These are phyloP conservation scores for Tolypocladium paradoxum DNA, from an alignment of 2,329 filamentous ascomycete species.

Conservation along the genomic window DNA sequence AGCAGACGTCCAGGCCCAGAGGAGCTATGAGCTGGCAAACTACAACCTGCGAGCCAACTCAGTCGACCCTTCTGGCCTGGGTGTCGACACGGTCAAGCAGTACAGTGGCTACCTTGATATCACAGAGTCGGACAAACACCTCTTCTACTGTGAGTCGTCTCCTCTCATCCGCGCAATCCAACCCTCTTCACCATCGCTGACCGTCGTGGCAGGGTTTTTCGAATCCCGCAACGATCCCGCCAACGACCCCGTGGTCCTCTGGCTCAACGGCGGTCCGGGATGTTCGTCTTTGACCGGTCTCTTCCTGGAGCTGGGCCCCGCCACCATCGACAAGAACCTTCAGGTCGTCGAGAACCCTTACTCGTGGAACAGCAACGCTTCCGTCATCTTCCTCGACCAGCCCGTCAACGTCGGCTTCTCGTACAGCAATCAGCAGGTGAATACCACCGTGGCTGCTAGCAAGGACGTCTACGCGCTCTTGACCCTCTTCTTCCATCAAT, in stretches of 20 bases:
- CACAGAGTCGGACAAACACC: slow-evolving; percentile 89
- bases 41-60: slow-evolving; percentile 86
- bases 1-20: slow-evolving; percentile 63
- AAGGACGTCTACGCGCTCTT: slow-evolving; percentile 96
- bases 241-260: slow-evolving; percentile 89
- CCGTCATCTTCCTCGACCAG: slow-evolving; percentile 98
- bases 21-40: slow-evolving; percentile 19
- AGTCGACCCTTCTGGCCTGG: slow-evolving; percentile 73
- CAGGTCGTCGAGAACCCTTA: slow-evolving; percentile 74
- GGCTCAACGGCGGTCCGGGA: slow-evolving; percentile 89
- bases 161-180: background rate
- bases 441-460: slow-evolving; percentile 84
- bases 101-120: slow-evolving; percentile 96
- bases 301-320: slow-evolving; percentile 92
- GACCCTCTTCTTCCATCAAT: slow-evolving; percentile 96
- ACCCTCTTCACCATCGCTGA: background rate
- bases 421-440: slow-evolving; percentile 79
- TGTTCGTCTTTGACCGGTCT: slow-evolving; percentile 93
- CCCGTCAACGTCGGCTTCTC: slow-evolving; percentile 97
- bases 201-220: slow-evolving; percentile 68
- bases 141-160: slow-evolving; percentile 78
- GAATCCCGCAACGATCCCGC: slow-evolving; percentile 93
- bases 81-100: slow-evolving; percentile 88
- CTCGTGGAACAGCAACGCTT: slow-evolving; percentile 94
- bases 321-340: slow-evolving; percentile 70